phyloP scores from a whole-genome alignment of 2,329 filamentous ascomycete species.

The Fusarium denticulatum region DNA sequence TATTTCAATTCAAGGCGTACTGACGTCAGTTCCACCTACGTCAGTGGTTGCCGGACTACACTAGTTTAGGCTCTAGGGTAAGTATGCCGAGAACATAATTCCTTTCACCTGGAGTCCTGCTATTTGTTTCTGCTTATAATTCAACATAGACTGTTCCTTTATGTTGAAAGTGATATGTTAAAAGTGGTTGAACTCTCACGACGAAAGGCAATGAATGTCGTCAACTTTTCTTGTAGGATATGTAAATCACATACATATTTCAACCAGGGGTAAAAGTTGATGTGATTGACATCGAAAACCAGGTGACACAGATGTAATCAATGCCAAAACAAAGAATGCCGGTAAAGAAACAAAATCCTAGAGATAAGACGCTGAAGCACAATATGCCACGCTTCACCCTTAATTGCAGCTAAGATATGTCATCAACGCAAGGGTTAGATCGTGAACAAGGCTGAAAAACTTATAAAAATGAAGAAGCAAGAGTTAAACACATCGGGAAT shows the following conservation, averaged over 20 bases:
- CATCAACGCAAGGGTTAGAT: neutral
- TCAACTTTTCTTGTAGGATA: neutral
- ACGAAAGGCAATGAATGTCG: neutral
- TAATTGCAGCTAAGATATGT: neutral
- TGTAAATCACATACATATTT: neutral
- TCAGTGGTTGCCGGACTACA: neutral
- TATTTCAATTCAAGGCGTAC: neutral
- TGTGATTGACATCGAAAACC: neutral
- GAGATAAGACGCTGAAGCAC: neutral
- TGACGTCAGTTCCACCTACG: conserved; percentile 33
- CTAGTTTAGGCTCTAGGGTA: conserved; percentile 4
- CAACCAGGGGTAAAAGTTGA: too few relatives aligned
- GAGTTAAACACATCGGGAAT: neutral
- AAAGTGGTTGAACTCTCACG: neutral
- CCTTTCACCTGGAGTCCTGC: neutral
- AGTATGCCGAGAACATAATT: accelerated
- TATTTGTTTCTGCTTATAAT: neutral
- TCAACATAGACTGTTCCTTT: neutral
- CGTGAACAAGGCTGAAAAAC: neutral
- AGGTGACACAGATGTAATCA: neutral
- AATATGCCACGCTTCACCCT: neutral
- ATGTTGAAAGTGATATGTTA: neutral
- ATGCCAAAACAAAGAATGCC: neutral
- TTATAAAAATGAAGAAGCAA: neutral
- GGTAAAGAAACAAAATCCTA: neutral